phyloP scores from a whole-genome alignment of 139 green algal species.

The Spirogloea muscicola region DNA sequence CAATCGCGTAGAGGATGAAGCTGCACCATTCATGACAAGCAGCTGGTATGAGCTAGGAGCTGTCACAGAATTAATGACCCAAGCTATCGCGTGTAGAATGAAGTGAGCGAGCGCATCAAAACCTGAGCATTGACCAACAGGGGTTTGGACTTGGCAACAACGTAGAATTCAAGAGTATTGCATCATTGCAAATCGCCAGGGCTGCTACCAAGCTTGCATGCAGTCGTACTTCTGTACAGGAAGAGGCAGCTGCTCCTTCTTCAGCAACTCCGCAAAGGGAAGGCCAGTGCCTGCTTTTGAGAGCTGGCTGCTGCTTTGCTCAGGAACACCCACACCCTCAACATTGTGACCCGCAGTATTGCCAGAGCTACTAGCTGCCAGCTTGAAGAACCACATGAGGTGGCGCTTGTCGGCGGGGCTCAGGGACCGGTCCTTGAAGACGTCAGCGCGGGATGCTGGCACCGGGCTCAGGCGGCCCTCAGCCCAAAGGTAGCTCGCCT shows the following conservation, averaged over 20 bases:
- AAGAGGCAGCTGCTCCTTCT: conserved; percentile 45
- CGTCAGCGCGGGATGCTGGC: conserved; percentile 64
- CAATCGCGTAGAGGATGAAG: conserved; percentile 39
- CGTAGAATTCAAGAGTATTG: no score
- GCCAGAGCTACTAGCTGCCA: conserved; percentile 5
- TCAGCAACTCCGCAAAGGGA: conserved; percentile 42
- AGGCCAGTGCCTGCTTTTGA: conserved; percentile 17
- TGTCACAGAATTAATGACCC: no score
- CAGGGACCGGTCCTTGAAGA: conserved; percentile 73
- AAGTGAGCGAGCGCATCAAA: no score
- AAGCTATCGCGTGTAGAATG: no score
- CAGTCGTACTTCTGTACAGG: neutral
- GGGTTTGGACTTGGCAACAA: no score
- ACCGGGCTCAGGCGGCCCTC: conserved; percentile 51
- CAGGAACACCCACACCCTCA: neutral
- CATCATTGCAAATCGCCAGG: no score
- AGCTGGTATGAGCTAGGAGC: no score
- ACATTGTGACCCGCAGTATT: conserved; percentile 11
- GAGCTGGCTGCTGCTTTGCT: neutral
- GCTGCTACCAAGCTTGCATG: no score
- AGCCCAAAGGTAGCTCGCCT: conserved; percentile 55
- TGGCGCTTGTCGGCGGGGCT: conserved; percentile 65
- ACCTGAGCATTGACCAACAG: no score
- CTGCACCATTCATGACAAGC: no score
- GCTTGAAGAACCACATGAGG: conserved; percentile 75